Base-by-base conservation (phyloP, 768 basidiomycete genomes). In the Panellus pusillus region DNA sequence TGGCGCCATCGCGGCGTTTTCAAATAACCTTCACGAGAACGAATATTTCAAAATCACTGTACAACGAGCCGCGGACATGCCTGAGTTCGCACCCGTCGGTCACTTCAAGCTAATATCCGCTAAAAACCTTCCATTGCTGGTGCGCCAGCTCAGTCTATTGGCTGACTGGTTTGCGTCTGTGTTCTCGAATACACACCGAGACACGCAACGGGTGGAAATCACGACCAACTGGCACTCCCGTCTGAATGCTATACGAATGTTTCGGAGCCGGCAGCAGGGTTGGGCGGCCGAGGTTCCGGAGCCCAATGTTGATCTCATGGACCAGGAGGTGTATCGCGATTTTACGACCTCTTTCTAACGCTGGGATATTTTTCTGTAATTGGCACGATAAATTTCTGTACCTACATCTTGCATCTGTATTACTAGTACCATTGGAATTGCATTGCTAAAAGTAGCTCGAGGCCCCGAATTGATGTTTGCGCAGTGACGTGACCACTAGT, bases 41-140 rank as follows among this genome's bases (percentile, higher is more conserved):
- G 93, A 98, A 68, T 98, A 93, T 71, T 99, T 97, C 82, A 94
- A 92, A 66, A 85, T 98, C 55, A 91, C 85, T 13, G 79, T 98
- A 15, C 97, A 98, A 70, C 81, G 87, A 15, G 92, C 89, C 2
- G 76, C 76, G 0, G 91, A 93, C 38, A 97, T 98, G 89, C 87
- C 92, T 11, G 94, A 97, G 64, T 97, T 98, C 70, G 82, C 87
- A 0, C 95, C 97, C 0, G 77, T 98, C 27, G 95, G 95, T 11
- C 83, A 87, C 63, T 96, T 93, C 79, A 98, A 98, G 75, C 79
- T 98, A 52, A 90, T 98, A 47, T 95, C 92, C 1, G 89, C 92
- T 8, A 83, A 87, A 56, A 88, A 86, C 55, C 77, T 99, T 7
- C 91, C 97, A 5, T 72, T 88, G n/a, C 77, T 96, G 45, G 84